Evolutionary conservation across 2,329 filamentous ascomycete genomes (phyloP).

Genomic region (Aureobasidium sp.): DNA sequence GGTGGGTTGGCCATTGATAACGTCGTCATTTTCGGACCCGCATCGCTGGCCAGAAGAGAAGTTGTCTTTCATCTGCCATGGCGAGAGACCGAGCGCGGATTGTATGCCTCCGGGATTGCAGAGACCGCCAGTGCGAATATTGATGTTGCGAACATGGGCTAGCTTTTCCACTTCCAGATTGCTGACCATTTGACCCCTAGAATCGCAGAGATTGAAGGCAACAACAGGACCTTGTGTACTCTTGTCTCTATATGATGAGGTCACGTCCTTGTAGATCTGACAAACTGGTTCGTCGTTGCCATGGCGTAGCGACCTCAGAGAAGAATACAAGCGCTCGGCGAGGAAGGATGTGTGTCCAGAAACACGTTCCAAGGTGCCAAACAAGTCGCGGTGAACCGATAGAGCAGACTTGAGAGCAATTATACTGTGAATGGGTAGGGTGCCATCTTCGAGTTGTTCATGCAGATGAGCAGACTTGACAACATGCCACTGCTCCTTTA

Average conservation of each 20-base stretch:
- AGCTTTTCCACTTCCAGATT: constrained; percentile 84
- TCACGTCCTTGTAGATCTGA: constrained; percentile 49
- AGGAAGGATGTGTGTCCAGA: constrained; percentile 64
- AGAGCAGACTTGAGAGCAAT: constrained; percentile 74
- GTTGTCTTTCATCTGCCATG: constrained; percentile 76
- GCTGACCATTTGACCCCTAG: constrained; percentile 64
- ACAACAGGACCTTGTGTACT: constrained; percentile 62
- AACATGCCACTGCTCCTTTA: constrained; percentile 73
- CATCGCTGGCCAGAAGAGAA: constrained; percentile 81
- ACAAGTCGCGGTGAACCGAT: constrained; percentile 59
- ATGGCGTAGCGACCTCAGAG: constrained; percentile 56
- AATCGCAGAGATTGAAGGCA: constrained; percentile 72
- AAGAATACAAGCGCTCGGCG: constrained; percentile 48
- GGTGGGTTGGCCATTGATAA: constrained; percentile 77
- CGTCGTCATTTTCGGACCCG: constrained; percentile 73
- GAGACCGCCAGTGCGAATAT: constrained; percentile 78
- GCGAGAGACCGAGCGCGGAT: constrained; percentile 58
- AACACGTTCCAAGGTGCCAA: constrained; percentile 56
- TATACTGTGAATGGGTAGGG: constrained; percentile 83
- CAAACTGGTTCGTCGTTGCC: constrained; percentile 60
- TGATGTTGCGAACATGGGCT: constrained; percentile 67
- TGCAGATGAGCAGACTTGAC: constrained; percentile 64
- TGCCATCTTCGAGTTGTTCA: constrained; percentile 82
- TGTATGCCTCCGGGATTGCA: constrained; percentile 90
- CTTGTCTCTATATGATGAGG: constrained; percentile 33